Conservation (phyloP, 2,329 filamentous ascomycete genomes). For the Aureobasidium zeae region DNA sequence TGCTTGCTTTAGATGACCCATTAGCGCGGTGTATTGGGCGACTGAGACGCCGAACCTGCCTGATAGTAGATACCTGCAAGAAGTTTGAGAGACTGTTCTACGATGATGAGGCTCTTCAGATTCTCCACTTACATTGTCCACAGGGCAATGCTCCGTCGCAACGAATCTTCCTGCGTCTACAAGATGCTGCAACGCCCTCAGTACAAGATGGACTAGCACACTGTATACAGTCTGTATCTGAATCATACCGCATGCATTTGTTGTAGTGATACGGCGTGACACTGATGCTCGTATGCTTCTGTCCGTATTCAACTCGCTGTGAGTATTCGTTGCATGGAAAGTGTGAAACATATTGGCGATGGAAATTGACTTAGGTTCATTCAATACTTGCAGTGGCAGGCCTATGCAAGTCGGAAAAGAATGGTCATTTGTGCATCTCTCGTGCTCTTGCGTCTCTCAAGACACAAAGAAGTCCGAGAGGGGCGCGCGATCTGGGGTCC, state of each 20-base stretch:
- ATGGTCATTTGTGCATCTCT: no score
- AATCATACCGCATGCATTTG: conserved; percentile 57
- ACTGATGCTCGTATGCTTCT: conserved; percentile 31
- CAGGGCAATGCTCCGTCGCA: conserved; percentile 77
- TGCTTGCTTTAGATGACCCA: conserved; percentile 40
- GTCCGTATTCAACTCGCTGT: conserved; percentile 22
- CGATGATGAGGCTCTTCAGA: not conserved
- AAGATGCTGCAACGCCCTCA: conserved; percentile 26
- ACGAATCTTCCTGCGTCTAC: conserved; percentile 72
- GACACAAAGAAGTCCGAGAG: no score
- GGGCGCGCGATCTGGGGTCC: no score
- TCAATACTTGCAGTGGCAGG: no score
- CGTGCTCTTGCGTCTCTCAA: no score
- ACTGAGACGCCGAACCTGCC: not conserved
- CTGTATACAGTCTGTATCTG: no score
- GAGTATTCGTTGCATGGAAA: conserved; percentile 31
- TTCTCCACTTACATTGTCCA: conserved; percentile 59
- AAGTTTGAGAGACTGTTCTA: not conserved
- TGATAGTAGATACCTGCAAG: conserved; percentile 47
- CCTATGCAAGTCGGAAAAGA: no score
- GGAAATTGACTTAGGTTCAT: no score
- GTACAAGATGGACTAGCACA: no score
- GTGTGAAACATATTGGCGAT: conserved; percentile 36
- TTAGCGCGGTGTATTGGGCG: not conserved
- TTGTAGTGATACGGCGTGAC: conserved; percentile 39